A percentile compares a stretch with the other conserved stretches of the same genome.
Conservation (phyloP, 2,329 filamentous ascomycete species). For the Ceratocystis variospora region DNA sequence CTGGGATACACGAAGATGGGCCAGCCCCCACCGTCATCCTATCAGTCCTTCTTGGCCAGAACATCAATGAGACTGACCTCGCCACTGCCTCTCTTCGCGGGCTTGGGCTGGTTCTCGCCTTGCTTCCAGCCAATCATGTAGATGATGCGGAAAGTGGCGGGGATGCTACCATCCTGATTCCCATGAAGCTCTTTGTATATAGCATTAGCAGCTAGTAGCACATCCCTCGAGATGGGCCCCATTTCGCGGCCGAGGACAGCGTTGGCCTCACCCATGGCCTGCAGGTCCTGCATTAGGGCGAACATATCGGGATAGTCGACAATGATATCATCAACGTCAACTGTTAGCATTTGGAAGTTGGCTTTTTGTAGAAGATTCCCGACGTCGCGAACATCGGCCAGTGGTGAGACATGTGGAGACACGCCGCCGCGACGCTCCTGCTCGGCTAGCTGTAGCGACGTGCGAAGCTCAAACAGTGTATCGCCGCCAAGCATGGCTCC, state of each 20-base stretch:
- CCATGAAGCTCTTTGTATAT: conserved; percentile 84
- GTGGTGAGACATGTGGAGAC: conserved; percentile 74
- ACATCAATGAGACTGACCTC: conserved; percentile 82
- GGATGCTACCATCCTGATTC: conserved; percentile 60
- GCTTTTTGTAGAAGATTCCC: conserved; percentile 75
- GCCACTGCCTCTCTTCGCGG: conserved; percentile 69
- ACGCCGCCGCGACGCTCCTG: conserved; percentile 84
- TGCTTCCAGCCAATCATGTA: conserved; percentile 99
- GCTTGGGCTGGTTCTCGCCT: conserved; percentile 61
- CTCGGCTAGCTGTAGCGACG: conserved; percentile 83
- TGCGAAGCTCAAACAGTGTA: conserved; percentile 82
- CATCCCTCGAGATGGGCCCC: conserved; percentile 64
- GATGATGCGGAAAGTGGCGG: conserved; percentile 87
- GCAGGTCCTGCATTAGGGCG: conserved; percentile 81
- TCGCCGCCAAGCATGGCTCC: conserved; percentile 96
- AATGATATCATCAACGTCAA: conserved; percentile 93
- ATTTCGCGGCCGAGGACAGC: conserved; percentile 75
- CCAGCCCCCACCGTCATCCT: background rate
- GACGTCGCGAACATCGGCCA: conserved; percentile 84
- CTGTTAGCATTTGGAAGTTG: conserved; percentile 89
- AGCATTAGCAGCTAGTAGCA: conserved; percentile 71
- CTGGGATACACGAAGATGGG: background rate
- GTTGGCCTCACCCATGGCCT: conserved; percentile 92
- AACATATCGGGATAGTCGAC: conserved; percentile 88
- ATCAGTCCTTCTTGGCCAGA: conserved; percentile 25